These are phyloP conservation scores for Erigeron canadensis DNA, from an alignment of 129 eudicot genomes.

Conservation along the genomic window DNA sequence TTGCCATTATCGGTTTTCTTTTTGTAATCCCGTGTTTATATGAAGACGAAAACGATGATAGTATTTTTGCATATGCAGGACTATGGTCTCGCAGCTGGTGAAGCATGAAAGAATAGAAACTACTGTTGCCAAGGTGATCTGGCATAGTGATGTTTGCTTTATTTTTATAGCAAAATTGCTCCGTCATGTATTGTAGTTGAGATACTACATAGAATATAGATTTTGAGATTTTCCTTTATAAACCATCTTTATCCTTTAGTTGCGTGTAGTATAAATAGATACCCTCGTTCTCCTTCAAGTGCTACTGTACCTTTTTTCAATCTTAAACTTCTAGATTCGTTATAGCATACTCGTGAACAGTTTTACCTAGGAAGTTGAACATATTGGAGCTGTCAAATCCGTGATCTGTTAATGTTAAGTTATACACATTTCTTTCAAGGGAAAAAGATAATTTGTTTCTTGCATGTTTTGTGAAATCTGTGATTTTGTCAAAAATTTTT, in stretches of 20 bases:
- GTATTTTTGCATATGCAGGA: constrained; percentile 37
- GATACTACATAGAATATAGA: neutral
- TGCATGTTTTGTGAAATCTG: neutral
- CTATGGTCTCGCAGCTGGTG: constrained; percentile 96
- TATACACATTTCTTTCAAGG: no score
- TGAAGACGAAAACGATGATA: neutral
- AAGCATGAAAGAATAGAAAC: constrained; percentile 96
- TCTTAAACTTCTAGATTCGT: neutral
- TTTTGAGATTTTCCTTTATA: neutral
- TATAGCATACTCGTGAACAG: neutral
- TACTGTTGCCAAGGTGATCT: constrained; percentile 82
- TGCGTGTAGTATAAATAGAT: neutral
- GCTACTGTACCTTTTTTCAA: neutral
- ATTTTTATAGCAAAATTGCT: neutral
- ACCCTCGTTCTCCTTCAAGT: neutral
- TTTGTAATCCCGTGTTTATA: neutral
- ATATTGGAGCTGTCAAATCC: constrained; percentile 1
- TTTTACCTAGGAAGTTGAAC: neutral
- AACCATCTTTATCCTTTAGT: neutral
- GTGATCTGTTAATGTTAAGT: neutral
- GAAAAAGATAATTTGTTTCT: neutral
- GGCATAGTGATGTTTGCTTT: neutral
- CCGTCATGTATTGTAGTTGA: neutral
- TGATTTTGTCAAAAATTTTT: neutral
- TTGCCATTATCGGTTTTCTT: neutral